Evolutionary conservation across 2,329 filamentous ascomycete species (phyloP).

Genomic region (Ustilaginoidea virens): DNA sequence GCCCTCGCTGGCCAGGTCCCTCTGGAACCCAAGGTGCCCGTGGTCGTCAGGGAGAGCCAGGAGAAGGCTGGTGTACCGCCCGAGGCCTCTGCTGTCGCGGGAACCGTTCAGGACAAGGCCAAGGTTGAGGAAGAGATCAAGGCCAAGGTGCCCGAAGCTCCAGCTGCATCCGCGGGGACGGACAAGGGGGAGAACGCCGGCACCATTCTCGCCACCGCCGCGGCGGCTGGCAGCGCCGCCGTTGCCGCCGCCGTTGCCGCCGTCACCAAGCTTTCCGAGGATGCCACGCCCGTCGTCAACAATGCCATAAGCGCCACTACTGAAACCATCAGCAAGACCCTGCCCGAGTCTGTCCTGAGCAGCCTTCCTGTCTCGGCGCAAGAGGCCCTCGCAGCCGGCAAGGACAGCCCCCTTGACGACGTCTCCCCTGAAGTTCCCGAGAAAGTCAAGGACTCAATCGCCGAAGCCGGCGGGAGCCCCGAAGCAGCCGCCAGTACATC

Average conservation of each 20-base stretch:
- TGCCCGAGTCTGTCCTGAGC: slow-evolving; percentile 39
- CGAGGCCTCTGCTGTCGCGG: slow-evolving; percentile 51
- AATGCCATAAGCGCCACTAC: slow-evolving; percentile 20
- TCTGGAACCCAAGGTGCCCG: slow-evolving; percentile 33
- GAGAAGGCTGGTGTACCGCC: slow-evolving; percentile 45
- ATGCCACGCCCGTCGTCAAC: slow-evolving; percentile 15
- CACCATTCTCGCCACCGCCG: slow-evolving; percentile 21
- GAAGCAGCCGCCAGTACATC: slow-evolving; percentile 56
- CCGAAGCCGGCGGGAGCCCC: slow-evolving; percentile 42
- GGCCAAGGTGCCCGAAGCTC: slow-evolving; percentile 46
- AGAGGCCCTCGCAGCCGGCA: slow-evolving; percentile 26
- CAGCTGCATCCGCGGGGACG: slow-evolving; percentile 40
- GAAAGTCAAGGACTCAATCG: slow-evolving; percentile 42
- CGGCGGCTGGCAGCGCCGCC: slow-evolving; percentile 19
- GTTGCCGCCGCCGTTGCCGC: slow-evolving; percentile 18
- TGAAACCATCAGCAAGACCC: slow-evolving; percentile 27
- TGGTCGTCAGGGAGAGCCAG: slow-evolving; percentile 56
- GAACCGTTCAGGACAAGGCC: slow-evolving; percentile 56
- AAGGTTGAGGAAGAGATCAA: slow-evolving; percentile 56
- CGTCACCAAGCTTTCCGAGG: slow-evolving; percentile 21
- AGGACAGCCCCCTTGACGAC: slow-evolving; percentile 25
- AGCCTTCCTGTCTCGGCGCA: slow-evolving; percentile 33
- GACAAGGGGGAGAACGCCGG: slow-evolving; percentile 31
- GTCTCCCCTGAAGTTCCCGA: slow-evolving; percentile 35
- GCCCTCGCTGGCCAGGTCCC: slow-evolving; percentile 53